A percentile compares a stretch with the other conserved stretches of the same genome.
phyloP scores from a whole-genome alignment of 306 rosid genomes.

The Amphicarpaea edgeworthii region DNA sequence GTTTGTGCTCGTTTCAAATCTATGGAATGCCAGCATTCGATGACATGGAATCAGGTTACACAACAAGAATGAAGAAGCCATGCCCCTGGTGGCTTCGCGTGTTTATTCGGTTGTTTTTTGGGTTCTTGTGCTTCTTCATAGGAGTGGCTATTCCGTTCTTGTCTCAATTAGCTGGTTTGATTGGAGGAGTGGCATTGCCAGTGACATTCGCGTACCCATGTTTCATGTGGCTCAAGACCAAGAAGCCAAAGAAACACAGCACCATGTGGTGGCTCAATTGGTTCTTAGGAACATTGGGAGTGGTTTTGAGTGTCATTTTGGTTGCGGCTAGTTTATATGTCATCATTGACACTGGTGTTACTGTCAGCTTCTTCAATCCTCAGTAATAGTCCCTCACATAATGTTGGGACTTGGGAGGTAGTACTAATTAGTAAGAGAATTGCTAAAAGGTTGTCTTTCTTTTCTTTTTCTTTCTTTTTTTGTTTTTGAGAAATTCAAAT shows the following conservation, averaged over 20 bases:
- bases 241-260: constrained; percentile 51
- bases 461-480: background rate
- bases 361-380: constrained; percentile 75
- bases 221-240: constrained; percentile 57
- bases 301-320: constrained; percentile 58
- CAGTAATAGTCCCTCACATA: constrained; percentile 44
- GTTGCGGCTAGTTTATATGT: constrained; percentile 67
- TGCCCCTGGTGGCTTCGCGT: constrained; percentile 64
- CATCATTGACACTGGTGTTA: constrained; percentile 67
- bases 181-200: constrained; percentile 59
- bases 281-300: constrained; percentile 68
- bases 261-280: constrained; percentile 69
- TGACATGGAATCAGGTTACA: constrained; percentile 60
- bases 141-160: constrained; percentile 61
- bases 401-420: constrained; percentile 3
- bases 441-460: background rate
- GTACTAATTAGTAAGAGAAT: background rate
- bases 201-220: constrained; percentile 61
- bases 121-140: constrained; percentile 50
- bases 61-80: constrained; percentile 50
- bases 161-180: constrained; percentile 57
- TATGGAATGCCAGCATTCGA: constrained; percentile 67
- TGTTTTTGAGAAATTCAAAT: constrained; percentile 17
- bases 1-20: constrained; percentile 61
- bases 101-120: constrained; percentile 45